phyloP scores from a whole-genome alignment of 1,139 yeast species.

The Hyphopichia buzzinii region DNA sequence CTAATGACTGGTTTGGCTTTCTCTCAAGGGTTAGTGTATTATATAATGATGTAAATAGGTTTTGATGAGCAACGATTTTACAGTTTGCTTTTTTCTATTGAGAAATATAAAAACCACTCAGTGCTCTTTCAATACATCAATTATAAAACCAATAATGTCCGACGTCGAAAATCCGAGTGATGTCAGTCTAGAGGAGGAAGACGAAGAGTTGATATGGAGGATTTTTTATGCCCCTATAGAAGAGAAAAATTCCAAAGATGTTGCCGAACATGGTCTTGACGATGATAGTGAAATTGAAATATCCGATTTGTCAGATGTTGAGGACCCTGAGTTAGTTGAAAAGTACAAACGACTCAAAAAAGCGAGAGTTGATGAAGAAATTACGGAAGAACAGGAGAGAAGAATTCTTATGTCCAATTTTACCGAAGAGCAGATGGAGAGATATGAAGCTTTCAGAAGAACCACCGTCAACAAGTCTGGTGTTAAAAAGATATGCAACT shows the following conservation, averaged over 20 bases:
- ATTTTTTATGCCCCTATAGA: constrained; percentile 37
- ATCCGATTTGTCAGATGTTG: constrained; percentile 34
- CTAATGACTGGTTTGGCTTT: constrained; percentile 1
- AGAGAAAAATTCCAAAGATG: constrained; percentile 24
- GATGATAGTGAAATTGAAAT: constrained; percentile 15
- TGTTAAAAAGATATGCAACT: constrained; percentile 77
- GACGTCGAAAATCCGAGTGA: constrained; percentile 28
- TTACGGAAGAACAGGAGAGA: constrained; percentile 52
- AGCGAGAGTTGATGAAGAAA: constrained; percentile 19
- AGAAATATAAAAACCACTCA: background rate
- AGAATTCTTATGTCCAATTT: constrained; percentile 69
- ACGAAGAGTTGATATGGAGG: constrained; percentile 46
- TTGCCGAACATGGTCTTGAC: constrained; percentile 23
- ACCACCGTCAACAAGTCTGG: constrained; percentile 78
- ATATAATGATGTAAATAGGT: background rate
- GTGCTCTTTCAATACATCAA: no score
- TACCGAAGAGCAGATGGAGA: constrained; percentile 78
- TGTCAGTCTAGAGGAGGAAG: constrained; percentile 46
- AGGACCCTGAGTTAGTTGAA: constrained; percentile 34
- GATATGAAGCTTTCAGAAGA: constrained; percentile 86
- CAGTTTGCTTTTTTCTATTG: background rate
- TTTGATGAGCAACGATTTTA: background rate
- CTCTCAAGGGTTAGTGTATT: background rate
- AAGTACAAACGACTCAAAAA: constrained; percentile 28
- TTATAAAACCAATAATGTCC: background rate